Percentiles rank a stretch among this genome's conserved stretches.
Evolutionary conservation across 228 moss, liverwort and hornwort genomes (phyloP).

Genomic region (Sphagnum magellanicum): DNA sequence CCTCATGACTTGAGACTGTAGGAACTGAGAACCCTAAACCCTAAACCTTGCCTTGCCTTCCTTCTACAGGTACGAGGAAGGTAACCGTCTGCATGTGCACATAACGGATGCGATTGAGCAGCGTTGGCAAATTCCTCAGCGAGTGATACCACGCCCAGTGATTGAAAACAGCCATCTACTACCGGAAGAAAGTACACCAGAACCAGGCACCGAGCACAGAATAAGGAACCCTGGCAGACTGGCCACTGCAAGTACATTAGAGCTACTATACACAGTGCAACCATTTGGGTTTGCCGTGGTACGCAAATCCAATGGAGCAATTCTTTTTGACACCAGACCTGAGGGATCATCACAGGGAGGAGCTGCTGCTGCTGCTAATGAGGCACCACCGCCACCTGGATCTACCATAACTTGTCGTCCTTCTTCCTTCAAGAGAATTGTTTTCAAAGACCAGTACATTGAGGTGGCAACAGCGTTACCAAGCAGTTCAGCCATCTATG

Average conservation of each 20-base stretch:
- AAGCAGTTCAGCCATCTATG: constrained; percentile 44
- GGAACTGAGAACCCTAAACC: too few species aligned
- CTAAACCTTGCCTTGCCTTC: background rate
- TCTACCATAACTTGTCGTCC: background rate
- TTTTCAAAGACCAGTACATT: constrained; percentile 85
- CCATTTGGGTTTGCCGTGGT: constrained; percentile 77
- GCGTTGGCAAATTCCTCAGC: constrained; percentile 48
- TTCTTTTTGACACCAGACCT: constrained; percentile 62
- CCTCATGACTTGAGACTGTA: too few species aligned
- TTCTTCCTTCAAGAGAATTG: constrained; percentile 27
- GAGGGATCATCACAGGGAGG: background rate
- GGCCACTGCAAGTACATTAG: constrained; percentile 8
- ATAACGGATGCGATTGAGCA: constrained; percentile 27
- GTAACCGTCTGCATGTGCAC: constrained; percentile 45
- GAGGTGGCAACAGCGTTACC: constrained; percentile 72
- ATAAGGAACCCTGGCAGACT: too few species aligned
- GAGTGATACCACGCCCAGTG: constrained; percentile 29
- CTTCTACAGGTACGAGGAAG: constrained; percentile 32
- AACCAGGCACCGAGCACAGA: too few species aligned
- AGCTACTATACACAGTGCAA: constrained; percentile 47
- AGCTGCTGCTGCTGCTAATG: too few species aligned
- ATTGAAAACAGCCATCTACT: constrained; percentile 4
- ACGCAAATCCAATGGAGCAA: constrained; percentile 51
- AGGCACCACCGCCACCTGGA: too few species aligned
- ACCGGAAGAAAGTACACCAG: too few species aligned